phyloP scores from a whole-genome alignment of 2,329 filamentous ascomycete species.

The Colletotrichum orbiculare region DNA sequence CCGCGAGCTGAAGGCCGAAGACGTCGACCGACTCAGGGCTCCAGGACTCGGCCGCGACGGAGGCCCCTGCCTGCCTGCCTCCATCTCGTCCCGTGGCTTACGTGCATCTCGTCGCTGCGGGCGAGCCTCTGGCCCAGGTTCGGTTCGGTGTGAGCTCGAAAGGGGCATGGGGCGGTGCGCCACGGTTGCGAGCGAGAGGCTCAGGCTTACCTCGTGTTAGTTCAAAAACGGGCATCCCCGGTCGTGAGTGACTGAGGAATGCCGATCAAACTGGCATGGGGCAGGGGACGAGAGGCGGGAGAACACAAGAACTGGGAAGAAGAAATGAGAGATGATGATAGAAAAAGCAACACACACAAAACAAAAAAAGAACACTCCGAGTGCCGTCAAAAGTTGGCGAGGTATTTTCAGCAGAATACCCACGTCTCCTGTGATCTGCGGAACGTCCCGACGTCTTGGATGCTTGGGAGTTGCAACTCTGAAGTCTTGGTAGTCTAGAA shows the following conservation, averaged over 20 bases:
- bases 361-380: neutral
- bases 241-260: neutral
- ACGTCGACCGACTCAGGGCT: slow-evolving; percentile 14
- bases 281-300: no score
- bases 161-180: slow-evolving; percentile 5
- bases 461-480: neutral
- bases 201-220: slow-evolving; percentile 18
- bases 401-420: neutral
- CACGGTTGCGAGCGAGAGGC: slow-evolving; percentile 15
- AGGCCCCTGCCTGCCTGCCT: neutral
- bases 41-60: slow-evolving; percentile 13
- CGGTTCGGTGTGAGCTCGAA: neutral
- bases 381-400: slow-evolving; percentile 9
- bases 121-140: neutral
- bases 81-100: neutral
- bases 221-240: slow-evolving; percentile 10
- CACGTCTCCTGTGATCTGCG: neutral
- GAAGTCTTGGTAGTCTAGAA: no score
- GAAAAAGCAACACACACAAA: neutral
- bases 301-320: no score
- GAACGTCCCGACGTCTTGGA: no score
- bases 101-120: neutral
- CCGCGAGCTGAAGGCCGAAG: slow-evolving; percentile 13
- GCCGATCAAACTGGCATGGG: slow-evolving; percentile 15
- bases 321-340: no score